Base-by-base conservation (phyloP, 352 stramenopile species). In the Globisporangium solare region DNA sequence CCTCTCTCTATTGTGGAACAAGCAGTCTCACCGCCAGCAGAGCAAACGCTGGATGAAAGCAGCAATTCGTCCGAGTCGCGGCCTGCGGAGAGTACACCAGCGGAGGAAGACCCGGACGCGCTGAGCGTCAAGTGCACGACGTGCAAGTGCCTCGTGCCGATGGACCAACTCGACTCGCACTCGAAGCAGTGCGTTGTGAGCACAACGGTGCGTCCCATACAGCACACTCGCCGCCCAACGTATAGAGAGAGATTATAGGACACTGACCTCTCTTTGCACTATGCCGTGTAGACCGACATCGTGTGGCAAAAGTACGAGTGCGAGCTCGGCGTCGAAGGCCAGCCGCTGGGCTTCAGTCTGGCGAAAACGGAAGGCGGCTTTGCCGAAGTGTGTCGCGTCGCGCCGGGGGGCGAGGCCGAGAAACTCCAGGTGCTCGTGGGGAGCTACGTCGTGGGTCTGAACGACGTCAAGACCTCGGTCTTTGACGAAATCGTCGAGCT, bases 401-500 rank as follows among this genome's bases (percentile, higher is more conserved):
- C 73, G 2, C 66, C 75, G 0, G 79, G 72, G 15, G 77, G 85
- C 13, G 71, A 73, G 31, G 83, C 85, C 1, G 80, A 92, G 47
- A 45, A 58, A 50, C 64, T 79, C 15, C 70, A 78, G 39, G 80
- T 94, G 27, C 65, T 88, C 1, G 71, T 92, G 5, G 85, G 83
- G 13, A 92, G 82, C 59, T 88, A 80, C 49, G 67, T 94, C 32
- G 75, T 94, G 14, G 82, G 76, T 10, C 56, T 94, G 37, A 80
- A 90, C 61, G 67, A 63, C 35, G 53, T 72, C 32, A 76, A 74
- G 24, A 88, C 74, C 45, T 68, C 82, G 8, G 68, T 68, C 24
- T 94, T 89, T 56, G 78, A 94, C 41, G 78, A 88, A 41, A 67
- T 94, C 40, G 83, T 94, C 43, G 60, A 70, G 6, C 67, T 81